These are phyloP conservation scores for Verticillium longisporum DNA, from an alignment of 2,329 filamentous ascomycete species.

Conservation along the genomic window DNA sequence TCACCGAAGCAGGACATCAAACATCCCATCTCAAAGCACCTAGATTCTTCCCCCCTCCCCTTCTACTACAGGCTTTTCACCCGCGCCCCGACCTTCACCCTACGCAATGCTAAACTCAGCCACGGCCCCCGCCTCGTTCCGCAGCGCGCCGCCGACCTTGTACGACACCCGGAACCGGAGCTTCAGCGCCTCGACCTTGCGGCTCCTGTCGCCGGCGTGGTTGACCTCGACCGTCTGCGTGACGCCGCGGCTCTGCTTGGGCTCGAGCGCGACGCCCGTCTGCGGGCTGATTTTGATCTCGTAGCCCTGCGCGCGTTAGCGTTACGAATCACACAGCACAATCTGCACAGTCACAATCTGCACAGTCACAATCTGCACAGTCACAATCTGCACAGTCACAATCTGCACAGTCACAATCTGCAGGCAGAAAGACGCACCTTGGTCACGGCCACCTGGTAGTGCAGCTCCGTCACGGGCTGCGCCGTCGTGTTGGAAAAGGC, in stretches of 20 bases:
- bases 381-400: neutral
- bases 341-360: neutral
- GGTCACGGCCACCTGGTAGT: constrained; percentile 88
- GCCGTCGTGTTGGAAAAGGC: constrained; percentile 77
- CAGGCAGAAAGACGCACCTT: constrained; percentile 52
- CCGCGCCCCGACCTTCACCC: neutral
- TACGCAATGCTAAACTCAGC: constrained; percentile 68
- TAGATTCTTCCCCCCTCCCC: too few species aligned
- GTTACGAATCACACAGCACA: neutral
- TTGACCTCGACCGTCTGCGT: constrained; percentile 72
- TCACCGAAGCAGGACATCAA: too few species aligned
- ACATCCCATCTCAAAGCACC: too few species aligned
- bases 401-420: too few species aligned
- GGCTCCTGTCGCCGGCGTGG: constrained; percentile 60
- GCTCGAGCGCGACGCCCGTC: constrained; percentile 67
- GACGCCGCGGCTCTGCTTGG: constrained; percentile 68
- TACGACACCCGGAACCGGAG: constrained; percentile 87
- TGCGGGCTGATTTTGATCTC: constrained; percentile 79
- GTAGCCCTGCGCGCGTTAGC: constrained; percentile 53
- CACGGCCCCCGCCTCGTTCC: constrained; percentile 81
- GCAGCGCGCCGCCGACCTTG: constrained; percentile 56
- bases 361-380: neutral
- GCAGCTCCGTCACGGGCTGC: constrained; percentile 68
- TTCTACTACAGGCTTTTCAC: neutral
- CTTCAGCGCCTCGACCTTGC: constrained; percentile 74